Percentiles rank a stretch among this genome's conserved stretches.
phyloP scores from a whole-genome alignment of 108 stramenopile species.

The Cyclotella distinguenda region DNA sequence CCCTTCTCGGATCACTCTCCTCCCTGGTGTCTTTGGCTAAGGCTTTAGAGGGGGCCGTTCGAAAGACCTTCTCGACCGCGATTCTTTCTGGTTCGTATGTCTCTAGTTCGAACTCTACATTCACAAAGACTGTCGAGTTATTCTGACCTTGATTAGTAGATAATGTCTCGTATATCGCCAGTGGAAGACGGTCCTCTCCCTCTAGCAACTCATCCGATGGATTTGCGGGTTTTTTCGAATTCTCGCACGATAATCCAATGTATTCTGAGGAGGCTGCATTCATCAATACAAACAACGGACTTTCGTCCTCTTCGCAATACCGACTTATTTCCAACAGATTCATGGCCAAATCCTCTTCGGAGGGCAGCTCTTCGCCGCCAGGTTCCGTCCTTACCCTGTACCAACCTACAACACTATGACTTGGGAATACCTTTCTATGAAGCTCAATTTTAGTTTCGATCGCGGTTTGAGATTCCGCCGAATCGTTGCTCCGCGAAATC shows the following conservation, averaged over 20 bases:
- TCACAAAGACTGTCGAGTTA: slow-evolving; percentile 46
- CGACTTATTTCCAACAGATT: slow-evolving; percentile 45
- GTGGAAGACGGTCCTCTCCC: slow-evolving; percentile 46
- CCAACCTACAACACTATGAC: slow-evolving; percentile 79
- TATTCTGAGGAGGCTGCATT: slow-evolving; percentile 27
- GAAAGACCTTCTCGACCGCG: slow-evolving; percentile 77
- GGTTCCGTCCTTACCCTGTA: slow-evolving; percentile 56
- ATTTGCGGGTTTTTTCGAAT: background rate
- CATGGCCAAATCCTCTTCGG: slow-evolving; percentile 53
- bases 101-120: slow-evolving; percentile 58
- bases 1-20: background rate
- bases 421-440: slow-evolving; percentile 80
- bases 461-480: slow-evolving; percentile 18
- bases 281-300: slow-evolving; percentile 48
- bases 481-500: slow-evolving; percentile 18
- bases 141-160: background rate
- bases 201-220: slow-evolving; percentile 8
- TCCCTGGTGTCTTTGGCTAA: too few species aligned
- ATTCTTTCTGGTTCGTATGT: slow-evolving; percentile 76
- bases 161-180: slow-evolving; percentile 58
- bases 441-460: slow-evolving; percentile 62
- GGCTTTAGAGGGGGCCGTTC: slow-evolving; percentile 38
- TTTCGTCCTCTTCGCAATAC: slow-evolving; percentile 42
- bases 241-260: background rate
- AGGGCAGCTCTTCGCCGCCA: slow-evolving; percentile 48